A percentile compares a stretch with the other conserved stretches of the same genome.
phyloP scores from a whole-genome alignment of 257 asterid species.

The Misopates orontium region DNA sequence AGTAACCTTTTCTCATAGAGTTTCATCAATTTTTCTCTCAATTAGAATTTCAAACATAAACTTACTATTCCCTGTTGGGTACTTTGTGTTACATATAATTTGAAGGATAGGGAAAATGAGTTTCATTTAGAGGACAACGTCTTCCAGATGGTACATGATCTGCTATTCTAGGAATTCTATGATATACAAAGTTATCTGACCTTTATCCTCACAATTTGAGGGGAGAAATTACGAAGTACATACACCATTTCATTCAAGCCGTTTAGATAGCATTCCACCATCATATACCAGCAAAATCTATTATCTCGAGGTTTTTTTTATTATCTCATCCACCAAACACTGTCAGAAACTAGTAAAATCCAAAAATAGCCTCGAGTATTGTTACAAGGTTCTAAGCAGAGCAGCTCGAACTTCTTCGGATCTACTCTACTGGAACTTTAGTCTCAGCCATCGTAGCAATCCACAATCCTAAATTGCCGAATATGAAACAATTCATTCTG shows the following conservation, averaged over 20 bases:
- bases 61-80: neutral
- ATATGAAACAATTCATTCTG: neutral
- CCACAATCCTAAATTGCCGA: neutral
- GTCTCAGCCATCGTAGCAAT: neutral
- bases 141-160: neutral
- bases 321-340: neutral
- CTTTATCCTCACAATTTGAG: neutral
- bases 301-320: neutral
- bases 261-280: constrained; percentile 1
- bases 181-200: neutral
- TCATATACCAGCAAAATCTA: neutral
- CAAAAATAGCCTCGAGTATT: too few species aligned
- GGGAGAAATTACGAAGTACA: neutral
- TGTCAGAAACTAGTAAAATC: neutral
- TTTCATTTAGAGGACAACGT: neutral
- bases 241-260: neutral
- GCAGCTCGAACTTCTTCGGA: neutral
- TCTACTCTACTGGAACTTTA: neutral
- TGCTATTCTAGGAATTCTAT: neutral
- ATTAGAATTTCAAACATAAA: neutral
- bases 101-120: neutral
- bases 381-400: too few species aligned
- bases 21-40: neutral
- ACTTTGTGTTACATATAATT: neutral
- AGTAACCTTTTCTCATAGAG: too few species aligned